Evolutionary conservation across 192 early-diverging fungal genomes (phyloP).

Genomic region (Paraglomus brasilianum): DNA sequence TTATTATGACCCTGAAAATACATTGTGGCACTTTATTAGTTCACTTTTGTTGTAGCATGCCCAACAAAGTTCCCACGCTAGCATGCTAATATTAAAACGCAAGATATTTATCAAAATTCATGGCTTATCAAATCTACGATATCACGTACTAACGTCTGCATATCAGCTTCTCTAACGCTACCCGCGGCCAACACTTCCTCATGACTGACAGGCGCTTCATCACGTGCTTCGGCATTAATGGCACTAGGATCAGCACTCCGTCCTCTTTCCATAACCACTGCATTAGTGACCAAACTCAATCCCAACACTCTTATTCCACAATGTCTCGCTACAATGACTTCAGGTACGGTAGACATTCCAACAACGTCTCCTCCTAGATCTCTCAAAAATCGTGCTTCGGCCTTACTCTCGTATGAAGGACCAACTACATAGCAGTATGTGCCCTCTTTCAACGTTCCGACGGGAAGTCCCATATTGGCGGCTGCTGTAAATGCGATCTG

Average conservation of each 20-base stretch:
- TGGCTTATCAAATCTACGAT: conserved; percentile 41
- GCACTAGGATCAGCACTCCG: conserved; percentile 43
- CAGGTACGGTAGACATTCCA: conserved; percentile 88
- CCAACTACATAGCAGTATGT: conserved; percentile 83
- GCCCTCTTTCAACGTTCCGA: conserved; percentile 69
- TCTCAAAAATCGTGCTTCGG: conserved; percentile 74
- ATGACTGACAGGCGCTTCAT: conserved; percentile 54
- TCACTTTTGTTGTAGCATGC: too few species aligned
- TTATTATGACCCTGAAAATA: too few species aligned
- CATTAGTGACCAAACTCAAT: conserved; percentile 77
- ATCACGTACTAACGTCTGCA: conserved; percentile 54
- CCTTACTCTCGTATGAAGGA: conserved; percentile 87
- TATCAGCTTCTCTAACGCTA: conserved; percentile 49
- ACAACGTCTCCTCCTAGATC: conserved; percentile 76
- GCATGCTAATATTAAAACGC: too few species aligned
- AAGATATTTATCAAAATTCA: too few species aligned
- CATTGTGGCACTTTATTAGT: too few species aligned
- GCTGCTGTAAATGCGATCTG: conserved; percentile 67
- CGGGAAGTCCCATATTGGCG: conserved; percentile 41
- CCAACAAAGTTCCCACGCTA: too few species aligned
- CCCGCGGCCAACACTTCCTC: conserved; percentile 69
- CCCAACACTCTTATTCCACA: conserved; percentile 79
- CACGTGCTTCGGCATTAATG: conserved; percentile 14
- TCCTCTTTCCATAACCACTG: conserved; percentile 47
- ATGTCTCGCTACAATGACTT: conserved; percentile 85